Percentiles rank a stretch among this genome's conserved stretches.
phyloP scores from a whole-genome alignment of 129 eudicot species.

The Tagetes erecta region DNA sequence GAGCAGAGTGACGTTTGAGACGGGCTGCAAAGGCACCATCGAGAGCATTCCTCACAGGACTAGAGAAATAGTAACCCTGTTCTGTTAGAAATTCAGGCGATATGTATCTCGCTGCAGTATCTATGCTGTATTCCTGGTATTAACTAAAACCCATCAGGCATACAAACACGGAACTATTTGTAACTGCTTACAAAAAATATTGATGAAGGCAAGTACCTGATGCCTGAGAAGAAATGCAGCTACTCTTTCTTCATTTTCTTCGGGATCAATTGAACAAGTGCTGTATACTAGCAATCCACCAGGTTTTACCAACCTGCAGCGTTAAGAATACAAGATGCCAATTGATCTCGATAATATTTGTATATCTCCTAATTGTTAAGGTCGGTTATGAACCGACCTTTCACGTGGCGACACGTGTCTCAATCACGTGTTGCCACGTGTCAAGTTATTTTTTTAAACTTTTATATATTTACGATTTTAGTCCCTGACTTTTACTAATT shows the following conservation, averaged over 20 bases:
- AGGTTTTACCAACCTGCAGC: conserved; percentile 71
- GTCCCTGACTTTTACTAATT: too few relatives aligned
- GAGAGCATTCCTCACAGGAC: conserved; percentile 75
- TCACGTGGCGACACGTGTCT: too few relatives aligned
- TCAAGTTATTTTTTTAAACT: too few relatives aligned
- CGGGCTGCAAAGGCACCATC: conserved; percentile 99
- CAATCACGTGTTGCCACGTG: too few relatives aligned
- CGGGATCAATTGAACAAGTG: conserved; percentile 89
- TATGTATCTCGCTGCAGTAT: conserved; percentile 63
- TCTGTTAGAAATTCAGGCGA: conserved; percentile 57
- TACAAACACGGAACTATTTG: not conserved
- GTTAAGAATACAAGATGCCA: not conserved
- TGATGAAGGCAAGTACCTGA: conserved; percentile 45
- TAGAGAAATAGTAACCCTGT: conserved; percentile 63
- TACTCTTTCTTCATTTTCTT: conserved; percentile 87
- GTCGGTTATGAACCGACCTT: too few relatives aligned
- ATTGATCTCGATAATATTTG: not conserved
- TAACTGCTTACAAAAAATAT: not conserved
- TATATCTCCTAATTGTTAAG: too few relatives aligned
- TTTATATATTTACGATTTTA: too few relatives aligned
- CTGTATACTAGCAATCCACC: conserved; percentile 89
- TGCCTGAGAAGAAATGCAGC: conserved; percentile 79
- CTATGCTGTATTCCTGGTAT: conserved; percentile 67
- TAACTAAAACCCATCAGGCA: not conserved
- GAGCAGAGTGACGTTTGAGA: conserved; percentile 44